phyloP scores from a whole-genome alignment of 23 red algal species.

The Porphyridium purpureum region DNA sequence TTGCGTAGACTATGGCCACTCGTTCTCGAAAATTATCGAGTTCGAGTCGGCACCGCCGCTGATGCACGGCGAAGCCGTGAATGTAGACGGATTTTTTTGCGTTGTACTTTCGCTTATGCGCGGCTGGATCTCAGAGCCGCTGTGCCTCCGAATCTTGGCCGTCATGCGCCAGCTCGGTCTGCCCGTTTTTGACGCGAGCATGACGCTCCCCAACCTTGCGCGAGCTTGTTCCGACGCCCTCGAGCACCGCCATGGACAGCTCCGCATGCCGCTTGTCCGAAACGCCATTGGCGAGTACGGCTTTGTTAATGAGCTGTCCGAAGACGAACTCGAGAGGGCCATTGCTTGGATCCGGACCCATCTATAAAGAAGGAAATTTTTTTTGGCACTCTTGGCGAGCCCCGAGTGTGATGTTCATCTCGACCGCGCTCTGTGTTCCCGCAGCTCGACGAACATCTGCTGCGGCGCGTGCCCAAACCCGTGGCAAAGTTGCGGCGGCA shows the following conservation, averaged over 20 bases:
- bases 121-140: conserved; percentile 35
- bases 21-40: conserved; percentile 94
- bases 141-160: conserved; percentile 46
- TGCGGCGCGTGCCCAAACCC: too few species aligned
- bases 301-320: conserved; percentile 62
- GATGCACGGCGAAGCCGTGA: conserved; percentile 95
- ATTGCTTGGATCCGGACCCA: conserved; percentile 20
- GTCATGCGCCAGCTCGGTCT: conserved; percentile 51
- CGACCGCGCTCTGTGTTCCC: too few species aligned
- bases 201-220: conserved; percentile 30
- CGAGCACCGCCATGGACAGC: conserved; percentile 79
- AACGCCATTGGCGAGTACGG: conserved; percentile 41
- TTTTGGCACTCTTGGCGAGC: too few species aligned
- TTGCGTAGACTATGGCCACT: conserved; percentile 93
- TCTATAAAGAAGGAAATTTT: too few species aligned
- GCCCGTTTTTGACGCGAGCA: conserved; percentile 39
- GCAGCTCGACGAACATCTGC: too few species aligned
- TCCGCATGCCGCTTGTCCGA: conserved; percentile 63
- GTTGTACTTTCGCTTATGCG: conserved; percentile 50
- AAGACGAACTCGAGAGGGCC: conserved; percentile 22
- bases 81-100: conserved; percentile 94
- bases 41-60: conserved; percentile 41
- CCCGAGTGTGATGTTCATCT: too few species aligned
- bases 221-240: conserved; percentile 51
- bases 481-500: too few species aligned